These are phyloP conservation scores for Globisporangium acanthophoron DNA, from an alignment of 352 stramenopile species.

Conservation along the genomic window DNA sequence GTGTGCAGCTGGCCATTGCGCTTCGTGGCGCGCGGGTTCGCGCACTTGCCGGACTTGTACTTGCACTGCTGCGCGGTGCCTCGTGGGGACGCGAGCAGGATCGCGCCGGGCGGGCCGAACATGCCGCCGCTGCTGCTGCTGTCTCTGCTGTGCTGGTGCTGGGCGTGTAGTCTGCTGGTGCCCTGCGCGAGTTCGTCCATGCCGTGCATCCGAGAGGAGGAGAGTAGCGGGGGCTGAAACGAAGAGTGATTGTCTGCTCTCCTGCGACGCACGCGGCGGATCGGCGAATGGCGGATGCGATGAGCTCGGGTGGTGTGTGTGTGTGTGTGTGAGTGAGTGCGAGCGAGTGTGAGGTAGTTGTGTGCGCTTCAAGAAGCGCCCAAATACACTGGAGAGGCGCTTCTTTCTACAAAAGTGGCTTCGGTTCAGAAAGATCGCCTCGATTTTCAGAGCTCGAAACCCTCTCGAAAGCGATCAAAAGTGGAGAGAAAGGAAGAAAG, in stretches of 20 bases:
- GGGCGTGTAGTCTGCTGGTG: constrained; percentile 2
- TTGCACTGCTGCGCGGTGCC: constrained; percentile 63
- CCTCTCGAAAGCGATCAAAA: background rate
- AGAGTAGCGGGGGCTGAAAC: background rate
- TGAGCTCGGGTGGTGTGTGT: too few relatives aligned
- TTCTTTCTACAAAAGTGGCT: background rate
- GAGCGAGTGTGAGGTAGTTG: too few relatives aligned
- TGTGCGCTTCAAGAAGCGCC: too few relatives aligned
- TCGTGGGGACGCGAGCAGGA: constrained; percentile 26
- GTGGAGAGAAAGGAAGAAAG: background rate
- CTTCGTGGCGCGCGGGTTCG: constrained; percentile 77
- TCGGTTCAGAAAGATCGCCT: background rate
- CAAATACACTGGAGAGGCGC: too few relatives aligned
- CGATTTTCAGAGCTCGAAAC: background rate
- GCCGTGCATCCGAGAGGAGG: background rate
- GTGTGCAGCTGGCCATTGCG: constrained; percentile 82
- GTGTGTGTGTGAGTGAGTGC: too few relatives aligned
- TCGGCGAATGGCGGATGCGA: background rate
- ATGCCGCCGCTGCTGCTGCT: background rate
- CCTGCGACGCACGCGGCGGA: background rate
- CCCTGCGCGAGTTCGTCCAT: constrained; percentile 1
- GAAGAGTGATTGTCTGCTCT: background rate
- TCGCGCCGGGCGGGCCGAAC: background rate
- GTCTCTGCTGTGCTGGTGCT: constrained; percentile 2
- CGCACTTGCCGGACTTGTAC: constrained; percentile 86